A percentile compares a stretch with the other conserved stretches of the same genome.
Evolutionary conservation across 2,329 filamentous ascomycete species (phyloP).

Genomic region (Sclerotinia subarctica): DNA sequence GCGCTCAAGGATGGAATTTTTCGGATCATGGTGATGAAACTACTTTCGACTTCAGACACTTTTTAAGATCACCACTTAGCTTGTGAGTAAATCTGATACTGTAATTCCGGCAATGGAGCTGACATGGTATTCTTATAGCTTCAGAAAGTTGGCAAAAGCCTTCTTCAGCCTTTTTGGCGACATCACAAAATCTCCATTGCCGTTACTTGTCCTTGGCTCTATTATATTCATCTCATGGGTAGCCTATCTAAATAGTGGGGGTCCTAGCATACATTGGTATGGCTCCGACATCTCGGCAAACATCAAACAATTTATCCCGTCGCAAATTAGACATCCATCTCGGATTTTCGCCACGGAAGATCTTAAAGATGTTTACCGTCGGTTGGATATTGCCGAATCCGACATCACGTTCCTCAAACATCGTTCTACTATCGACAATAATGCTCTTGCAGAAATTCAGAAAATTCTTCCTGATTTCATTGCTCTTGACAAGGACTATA

Average conservation of each 20-base stretch:
- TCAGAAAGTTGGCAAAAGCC: background rate
- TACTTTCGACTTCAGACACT: background rate
- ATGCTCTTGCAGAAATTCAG: conserved; percentile 42
- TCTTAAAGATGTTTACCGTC: conserved; percentile 28
- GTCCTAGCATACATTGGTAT: conserved; percentile 10
- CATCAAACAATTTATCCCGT: conserved; percentile 16
- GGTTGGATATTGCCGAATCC: conserved; percentile 29
- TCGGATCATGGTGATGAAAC: background rate
- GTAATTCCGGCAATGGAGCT: background rate
- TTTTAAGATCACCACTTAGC: background rate
- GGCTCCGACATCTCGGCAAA: conserved; percentile 10
- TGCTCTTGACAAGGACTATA: conserved; percentile 50
- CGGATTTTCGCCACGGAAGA: conserved; percentile 21
- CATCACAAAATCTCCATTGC: background rate
- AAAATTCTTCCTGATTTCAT: conserved; percentile 54
- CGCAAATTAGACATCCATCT: conserved; percentile 12
- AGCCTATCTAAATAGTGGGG: background rate
- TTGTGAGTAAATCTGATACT: background rate
- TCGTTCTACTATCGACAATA: conserved; percentile 34
- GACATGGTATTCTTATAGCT: background rate
- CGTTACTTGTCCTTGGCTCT: background rate
- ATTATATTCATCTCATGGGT: background rate
- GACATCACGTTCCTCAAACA: conserved; percentile 27
- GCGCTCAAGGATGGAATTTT: background rate
- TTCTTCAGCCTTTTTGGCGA: background rate